Conservation (phyloP, 164 flowering plant species). For the Euptelea pleiosperma region DNA sequence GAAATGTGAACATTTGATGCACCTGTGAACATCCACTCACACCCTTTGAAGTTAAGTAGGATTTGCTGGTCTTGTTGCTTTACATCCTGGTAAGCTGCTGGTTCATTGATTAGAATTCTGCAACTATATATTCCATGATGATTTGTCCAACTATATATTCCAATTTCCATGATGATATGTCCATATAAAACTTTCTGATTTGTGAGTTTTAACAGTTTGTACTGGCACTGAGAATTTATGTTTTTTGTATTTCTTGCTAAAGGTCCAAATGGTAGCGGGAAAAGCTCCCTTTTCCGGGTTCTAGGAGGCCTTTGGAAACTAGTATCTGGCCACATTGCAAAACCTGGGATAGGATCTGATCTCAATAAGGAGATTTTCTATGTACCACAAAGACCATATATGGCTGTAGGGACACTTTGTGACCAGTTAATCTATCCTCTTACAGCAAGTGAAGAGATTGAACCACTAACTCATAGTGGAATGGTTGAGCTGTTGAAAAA, state of each 20-base stretch:
- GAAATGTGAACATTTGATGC: too few relatives aligned
- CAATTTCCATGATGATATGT: too few relatives aligned
- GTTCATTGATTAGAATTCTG: too few relatives aligned
- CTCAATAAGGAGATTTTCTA: constrained; percentile 97
- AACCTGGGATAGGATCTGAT: constrained; percentile 98
- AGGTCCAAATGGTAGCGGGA: constrained; percentile 99
- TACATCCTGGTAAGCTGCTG: too few relatives aligned
- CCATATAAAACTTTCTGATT: too few relatives aligned
- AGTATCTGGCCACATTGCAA: constrained; percentile 88
- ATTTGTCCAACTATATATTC: too few relatives aligned
- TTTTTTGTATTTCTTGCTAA: constrained; percentile 12
- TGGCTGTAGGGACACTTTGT: constrained; percentile 95
- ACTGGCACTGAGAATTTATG: neutral
- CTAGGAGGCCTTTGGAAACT: constrained; percentile 99
- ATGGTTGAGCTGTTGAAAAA: constrained; percentile 93
- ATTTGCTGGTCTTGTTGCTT: too few relatives aligned
- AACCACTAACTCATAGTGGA: constrained; percentile 66
- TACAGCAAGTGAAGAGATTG: constrained; percentile 65
- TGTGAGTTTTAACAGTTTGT: too few relatives aligned
- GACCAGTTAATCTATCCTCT: constrained; percentile 99
- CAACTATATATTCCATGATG: neutral
- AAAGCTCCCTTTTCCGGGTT: constrained; percentile 98
- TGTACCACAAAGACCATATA: constrained; percentile 98
- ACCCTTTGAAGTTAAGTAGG: too few relatives aligned
- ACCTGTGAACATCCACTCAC: too few relatives aligned